Base-by-base conservation (phyloP, 1,284 basidiomycete genomes). In the Apiotrichum laibachii region DNA sequence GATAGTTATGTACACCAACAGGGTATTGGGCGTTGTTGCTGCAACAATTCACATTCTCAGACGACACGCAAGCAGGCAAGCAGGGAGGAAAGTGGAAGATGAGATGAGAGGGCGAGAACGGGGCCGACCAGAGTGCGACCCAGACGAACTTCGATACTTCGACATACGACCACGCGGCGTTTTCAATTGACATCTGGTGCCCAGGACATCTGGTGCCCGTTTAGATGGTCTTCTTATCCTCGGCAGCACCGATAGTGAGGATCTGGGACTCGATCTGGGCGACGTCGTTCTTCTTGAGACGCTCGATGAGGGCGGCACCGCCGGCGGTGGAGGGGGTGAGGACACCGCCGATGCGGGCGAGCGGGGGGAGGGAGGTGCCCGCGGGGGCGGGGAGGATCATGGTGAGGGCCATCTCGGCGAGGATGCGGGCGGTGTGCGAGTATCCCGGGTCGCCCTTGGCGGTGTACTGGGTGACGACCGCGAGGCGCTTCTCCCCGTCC, bases 381-480 rank as follows among this genome's bases (percentile, higher is more conserved):
- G 84, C 80, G 1, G 70, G 70, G 11, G 73, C 58, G 18, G 72
- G 70, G 1, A 87, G 80, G 35, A 87, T 75, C 49, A 91, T 80
- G 8, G 83, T 81, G 10, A 93, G 81, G 0, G 88, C 90, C 15
- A 83, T 84, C 79, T 94, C 91, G 4, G 85, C 80, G 31, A 90
- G 81, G 81, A 92, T 84, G 88, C 87, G 77, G 7, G 87, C 80
- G 1, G 89, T 87, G 40, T 86, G 77, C 18, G 83, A 73, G 75
- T 92, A 92, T 3, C 90, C 89, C 5, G 89, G 88, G 70, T 92
- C 89, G n/a, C 89, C 89, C 46, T 84, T 80, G 1, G 84, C 86
- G 53, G 86, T 76, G 39, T 83, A 82, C 1, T 82, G 85, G 63
- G 87, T 85, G 34, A 87, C 83, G 51, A 82, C 79, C n/a, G 84